A percentile compares a stretch with the other conserved stretches of the same genome.
Evolutionary conservation across 768 basidiomycete species (phyloP).

Genomic region (Pleurotus platypus): DNA sequence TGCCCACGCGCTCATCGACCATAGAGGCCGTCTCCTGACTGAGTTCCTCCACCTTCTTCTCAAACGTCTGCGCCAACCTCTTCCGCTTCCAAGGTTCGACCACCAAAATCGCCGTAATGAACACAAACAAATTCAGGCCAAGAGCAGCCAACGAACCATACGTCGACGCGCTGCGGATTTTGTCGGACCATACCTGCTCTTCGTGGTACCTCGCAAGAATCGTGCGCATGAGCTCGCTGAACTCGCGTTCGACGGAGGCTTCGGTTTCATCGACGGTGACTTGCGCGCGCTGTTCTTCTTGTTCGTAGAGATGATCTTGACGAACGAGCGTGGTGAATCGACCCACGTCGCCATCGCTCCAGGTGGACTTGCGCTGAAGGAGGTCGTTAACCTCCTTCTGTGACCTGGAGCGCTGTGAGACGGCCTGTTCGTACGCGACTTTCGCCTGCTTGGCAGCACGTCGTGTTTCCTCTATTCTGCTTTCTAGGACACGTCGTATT

Average conservation of each 20-base stretch:
- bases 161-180: slow-evolving; percentile 92
- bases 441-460: slow-evolving; percentile 72
- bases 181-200: slow-evolving; percentile 99
- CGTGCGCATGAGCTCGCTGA: slow-evolving; percentile 80
- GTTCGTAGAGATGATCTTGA: slow-evolving; percentile 84
- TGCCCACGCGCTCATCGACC: slow-evolving; percentile 44
- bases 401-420: slow-evolving; percentile 74
- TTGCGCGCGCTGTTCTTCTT: slow-evolving; percentile 73
- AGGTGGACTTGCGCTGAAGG: slow-evolving; percentile 87
- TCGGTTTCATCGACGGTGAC: slow-evolving; percentile 65
- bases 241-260: slow-evolving; percentile 79
- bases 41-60: slow-evolving; percentile 74
- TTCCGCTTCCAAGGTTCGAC: slow-evolving; percentile 97
- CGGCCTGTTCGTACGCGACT: slow-evolving; percentile 69
- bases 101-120: slow-evolving; percentile 82
- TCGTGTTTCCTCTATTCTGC: slow-evolving; percentile 63
- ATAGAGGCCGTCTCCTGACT: slow-evolving; percentile 47
- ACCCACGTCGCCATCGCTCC: slow-evolving; percentile 85
- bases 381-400: slow-evolving; percentile 97
- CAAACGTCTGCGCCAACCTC: slow-evolving; percentile 83
- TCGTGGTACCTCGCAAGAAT: slow-evolving; percentile 95
- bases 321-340: slow-evolving; percentile 89
- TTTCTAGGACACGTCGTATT: slow-evolving; percentile 49
- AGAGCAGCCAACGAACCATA: slow-evolving; percentile 88
- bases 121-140: slow-evolving; percentile 85